phyloP scores from a whole-genome alignment of 768 basidiomycete genomes.

The Suillus bovinus region DNA sequence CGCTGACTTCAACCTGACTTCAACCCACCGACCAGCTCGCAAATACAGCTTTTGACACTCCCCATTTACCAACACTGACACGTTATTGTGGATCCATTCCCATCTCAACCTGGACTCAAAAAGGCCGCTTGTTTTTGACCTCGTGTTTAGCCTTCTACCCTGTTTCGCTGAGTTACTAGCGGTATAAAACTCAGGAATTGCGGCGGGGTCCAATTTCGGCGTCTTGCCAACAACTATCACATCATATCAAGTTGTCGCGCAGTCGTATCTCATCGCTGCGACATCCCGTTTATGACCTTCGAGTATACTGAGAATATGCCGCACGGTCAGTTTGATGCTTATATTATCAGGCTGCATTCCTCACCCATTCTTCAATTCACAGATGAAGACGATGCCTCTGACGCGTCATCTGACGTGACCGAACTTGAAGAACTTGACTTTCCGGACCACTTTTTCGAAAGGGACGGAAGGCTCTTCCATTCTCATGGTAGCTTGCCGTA shows the following conservation, averaged over 20 bases:
- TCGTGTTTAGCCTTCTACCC: constrained; percentile 38
- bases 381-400: constrained; percentile 40
- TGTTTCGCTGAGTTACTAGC: constrained; percentile 42
- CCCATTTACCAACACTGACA: constrained; percentile 16
- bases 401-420: constrained; percentile 42
- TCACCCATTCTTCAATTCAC: not conserved
- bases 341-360: not conserved
- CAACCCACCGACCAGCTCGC: constrained; percentile 12
- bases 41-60: constrained; percentile 15
- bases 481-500: constrained; percentile 65
- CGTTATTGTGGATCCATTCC: constrained; percentile 19
- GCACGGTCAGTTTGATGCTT: constrained; percentile 12
- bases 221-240: constrained; percentile 39
- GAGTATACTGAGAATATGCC: constrained; percentile 25
- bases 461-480: constrained; percentile 64
- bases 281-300: constrained; percentile 28
- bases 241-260: constrained; percentile 24
- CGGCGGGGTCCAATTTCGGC: constrained; percentile 37
- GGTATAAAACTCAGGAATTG: constrained; percentile 40
- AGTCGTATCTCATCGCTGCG: constrained; percentile 5
- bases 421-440: constrained; percentile 57
- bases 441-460: constrained; percentile 58
- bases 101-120: constrained; percentile 26
- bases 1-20: constrained; percentile 7
- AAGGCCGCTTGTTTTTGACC: constrained; percentile 35